Percentiles rank a stretch among this genome's conserved stretches.
These are phyloP conservation scores for Boletus pseudo-olivaceus DNA, from an alignment of 768 basidiomycete species.

Conservation along the genomic window DNA sequence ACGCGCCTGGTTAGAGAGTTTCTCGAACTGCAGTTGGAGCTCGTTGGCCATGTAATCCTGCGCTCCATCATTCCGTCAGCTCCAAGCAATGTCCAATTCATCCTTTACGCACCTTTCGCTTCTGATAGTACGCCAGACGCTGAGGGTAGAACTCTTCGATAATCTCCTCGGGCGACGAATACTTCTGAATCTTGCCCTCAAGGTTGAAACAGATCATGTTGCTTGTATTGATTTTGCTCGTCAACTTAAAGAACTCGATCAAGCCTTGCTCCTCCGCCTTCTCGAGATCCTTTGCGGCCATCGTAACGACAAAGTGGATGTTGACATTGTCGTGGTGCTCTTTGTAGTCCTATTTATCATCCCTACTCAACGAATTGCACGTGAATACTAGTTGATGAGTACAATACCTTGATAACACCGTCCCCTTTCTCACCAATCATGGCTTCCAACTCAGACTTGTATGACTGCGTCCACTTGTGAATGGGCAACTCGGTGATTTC, in stretches of 20 bases:
- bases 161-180: conserved; percentile 85
- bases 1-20: conserved; percentile 89
- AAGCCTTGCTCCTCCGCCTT: conserved; percentile 90
- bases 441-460: conserved; percentile 86
- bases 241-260: conserved; percentile 87
- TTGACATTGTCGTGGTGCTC: conserved; percentile 93
- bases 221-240: conserved; percentile 76
- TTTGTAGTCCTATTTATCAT: conserved; percentile 76
- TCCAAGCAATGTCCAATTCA: not conserved
- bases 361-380: not conserved
- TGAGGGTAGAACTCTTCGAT: conserved; percentile 89
- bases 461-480: conserved; percentile 90
- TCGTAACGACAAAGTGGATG: conserved; percentile 82
- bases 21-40: conserved; percentile 77
- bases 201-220: conserved; percentile 99
- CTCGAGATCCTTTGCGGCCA: conserved; percentile 76
- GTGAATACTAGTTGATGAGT: not conserved
- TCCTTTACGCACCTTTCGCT: conserved; percentile 71
- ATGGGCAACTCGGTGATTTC: conserved; percentile 96
- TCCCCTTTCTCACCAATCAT: conserved; percentile 88
- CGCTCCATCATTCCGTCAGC: not conserved
- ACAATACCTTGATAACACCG: conserved; percentile 69
- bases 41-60: conserved; percentile 86
- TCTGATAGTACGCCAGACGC: conserved; percentile 88
- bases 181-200: conserved; percentile 94